A percentile compares a stretch with the other conserved stretches of the same genome.
Conservation (phyloP, 139 green algal genomes). For the Tetradesmus obliquus region DNA sequence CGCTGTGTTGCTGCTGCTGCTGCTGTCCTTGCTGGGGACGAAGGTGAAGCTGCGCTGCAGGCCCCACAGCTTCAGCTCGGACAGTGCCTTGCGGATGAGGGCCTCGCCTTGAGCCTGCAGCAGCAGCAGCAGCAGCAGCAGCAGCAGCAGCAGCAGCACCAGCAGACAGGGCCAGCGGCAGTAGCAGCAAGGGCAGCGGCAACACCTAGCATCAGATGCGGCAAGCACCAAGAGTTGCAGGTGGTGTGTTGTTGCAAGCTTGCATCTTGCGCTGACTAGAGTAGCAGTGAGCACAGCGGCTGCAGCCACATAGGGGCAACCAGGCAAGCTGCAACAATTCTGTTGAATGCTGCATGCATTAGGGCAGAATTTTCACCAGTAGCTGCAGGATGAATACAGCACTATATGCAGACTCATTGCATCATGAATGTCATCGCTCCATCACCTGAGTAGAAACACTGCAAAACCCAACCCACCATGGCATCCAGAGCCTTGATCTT, state of each 20-base stretch:
- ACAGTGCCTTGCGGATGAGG: conserved; percentile 80
- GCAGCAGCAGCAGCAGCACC: not conserved
- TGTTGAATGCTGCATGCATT: too few species aligned
- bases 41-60: conserved; percentile 78
- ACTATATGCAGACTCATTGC: too few species aligned
- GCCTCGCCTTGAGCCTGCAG: conserved; percentile 78
- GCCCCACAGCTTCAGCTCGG: conserved; percentile 86
- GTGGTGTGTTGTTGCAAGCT: too few species aligned
- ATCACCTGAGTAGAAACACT: not conserved
- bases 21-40: conserved; percentile 37
- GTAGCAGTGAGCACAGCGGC: not conserved
- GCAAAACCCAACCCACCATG: not conserved
- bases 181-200: not conserved
- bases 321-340: too few species aligned
- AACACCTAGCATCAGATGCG: not conserved
- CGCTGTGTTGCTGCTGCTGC: not conserved
- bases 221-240: too few species aligned
- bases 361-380: too few species aligned
- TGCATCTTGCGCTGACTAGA: too few species aligned
- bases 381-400: too few species aligned
- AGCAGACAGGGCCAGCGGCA: not conserved
- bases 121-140: conserved; percentile 11
- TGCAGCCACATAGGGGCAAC: too few species aligned
- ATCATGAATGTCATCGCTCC: too few species aligned
- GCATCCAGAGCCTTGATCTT: not conserved